These are phyloP conservation scores for Trypanosoma rangeli DNA, from an alignment of 208 protist genomes.

Conservation along the genomic window DNA sequence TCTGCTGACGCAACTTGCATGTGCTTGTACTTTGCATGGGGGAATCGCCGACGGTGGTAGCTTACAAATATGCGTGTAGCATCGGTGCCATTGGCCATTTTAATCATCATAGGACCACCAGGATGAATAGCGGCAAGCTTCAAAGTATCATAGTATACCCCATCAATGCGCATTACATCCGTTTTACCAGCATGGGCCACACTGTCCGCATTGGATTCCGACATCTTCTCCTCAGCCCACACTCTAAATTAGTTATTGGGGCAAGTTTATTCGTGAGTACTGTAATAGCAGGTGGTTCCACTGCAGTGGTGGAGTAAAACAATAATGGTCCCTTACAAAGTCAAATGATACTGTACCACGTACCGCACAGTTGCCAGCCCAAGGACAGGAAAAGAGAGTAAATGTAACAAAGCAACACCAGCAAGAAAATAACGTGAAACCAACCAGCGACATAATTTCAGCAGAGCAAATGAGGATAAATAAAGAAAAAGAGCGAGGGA, in stretches of 20 bases:
- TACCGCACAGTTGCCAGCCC: too few relatives aligned
- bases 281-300: too few relatives aligned
- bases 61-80: conserved; percentile 69
- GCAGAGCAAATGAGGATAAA: too few relatives aligned
- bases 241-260: neutral
- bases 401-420: too few relatives aligned
- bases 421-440: too few relatives aligned
- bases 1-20: conserved; percentile 49
- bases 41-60: conserved; percentile 79
- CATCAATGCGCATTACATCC: conserved; percentile 73
- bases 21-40: conserved; percentile 61
- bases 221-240: neutral
- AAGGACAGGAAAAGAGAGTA: too few relatives aligned
- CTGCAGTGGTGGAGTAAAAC: too few relatives aligned
- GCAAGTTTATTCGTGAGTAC: too few relatives aligned
- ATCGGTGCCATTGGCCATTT: conserved; percentile 71
- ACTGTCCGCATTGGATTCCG: neutral
- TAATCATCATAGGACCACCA: conserved; percentile 68
- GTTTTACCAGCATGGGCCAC: neutral
- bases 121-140: conserved; percentile 62
- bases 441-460: too few relatives aligned
- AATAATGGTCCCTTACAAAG: too few relatives aligned
- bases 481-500: too few relatives aligned
- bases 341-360: too few relatives aligned
- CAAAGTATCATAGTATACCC: conserved; percentile 78